These are phyloP conservation scores for Umbelopsis ramanniana DNA, from an alignment of 192 early-diverging fungal genomes.

Conservation along the genomic window DNA sequence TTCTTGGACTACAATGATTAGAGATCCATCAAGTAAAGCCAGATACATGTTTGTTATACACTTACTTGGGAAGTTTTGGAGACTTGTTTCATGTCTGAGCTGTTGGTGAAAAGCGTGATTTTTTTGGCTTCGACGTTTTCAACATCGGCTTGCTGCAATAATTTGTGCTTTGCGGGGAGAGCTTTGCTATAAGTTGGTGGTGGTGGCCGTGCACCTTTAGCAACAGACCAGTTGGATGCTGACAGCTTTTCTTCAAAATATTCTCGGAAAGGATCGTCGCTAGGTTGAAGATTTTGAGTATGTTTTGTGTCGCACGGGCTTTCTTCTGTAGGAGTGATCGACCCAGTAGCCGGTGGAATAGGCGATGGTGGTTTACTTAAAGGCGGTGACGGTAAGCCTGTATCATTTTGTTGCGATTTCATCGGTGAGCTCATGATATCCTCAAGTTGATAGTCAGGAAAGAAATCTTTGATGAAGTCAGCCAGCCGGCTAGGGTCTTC, in stretches of 20 bases:
- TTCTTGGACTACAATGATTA: neutral
- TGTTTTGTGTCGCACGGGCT: slow-evolving; percentile 5
- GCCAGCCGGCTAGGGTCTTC: neutral
- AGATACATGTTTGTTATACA: neutral
- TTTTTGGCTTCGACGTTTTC: neutral
- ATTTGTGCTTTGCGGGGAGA: slow-evolving; percentile 8
- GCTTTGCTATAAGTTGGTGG: slow-evolving; percentile 8
- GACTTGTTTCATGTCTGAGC: neutral
- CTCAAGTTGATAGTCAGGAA: slow-evolving; percentile 12
- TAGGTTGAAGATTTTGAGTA: neutral
- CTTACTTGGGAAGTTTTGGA: neutral
- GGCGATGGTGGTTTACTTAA: slow-evolving; percentile 11
- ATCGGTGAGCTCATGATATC: neutral
- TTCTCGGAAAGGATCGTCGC: slow-evolving; percentile 15
- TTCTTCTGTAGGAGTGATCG: neutral
- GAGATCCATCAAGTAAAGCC: neutral
- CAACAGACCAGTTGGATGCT: neutral
- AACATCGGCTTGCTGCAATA: neutral
- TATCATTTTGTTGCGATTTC: neutral
- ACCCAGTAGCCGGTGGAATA: neutral
- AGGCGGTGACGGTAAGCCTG: slow-evolving; percentile 3
- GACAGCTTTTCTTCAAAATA: slow-evolving; percentile 10
- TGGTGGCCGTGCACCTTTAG: neutral
- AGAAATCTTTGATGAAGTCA: slow-evolving; percentile 12
- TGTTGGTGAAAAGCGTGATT: neutral